These are phyloP conservation scores for Aspergillus terreus DNA, from an alignment of 2,329 filamentous ascomycete species.

Conservation along the genomic window DNA sequence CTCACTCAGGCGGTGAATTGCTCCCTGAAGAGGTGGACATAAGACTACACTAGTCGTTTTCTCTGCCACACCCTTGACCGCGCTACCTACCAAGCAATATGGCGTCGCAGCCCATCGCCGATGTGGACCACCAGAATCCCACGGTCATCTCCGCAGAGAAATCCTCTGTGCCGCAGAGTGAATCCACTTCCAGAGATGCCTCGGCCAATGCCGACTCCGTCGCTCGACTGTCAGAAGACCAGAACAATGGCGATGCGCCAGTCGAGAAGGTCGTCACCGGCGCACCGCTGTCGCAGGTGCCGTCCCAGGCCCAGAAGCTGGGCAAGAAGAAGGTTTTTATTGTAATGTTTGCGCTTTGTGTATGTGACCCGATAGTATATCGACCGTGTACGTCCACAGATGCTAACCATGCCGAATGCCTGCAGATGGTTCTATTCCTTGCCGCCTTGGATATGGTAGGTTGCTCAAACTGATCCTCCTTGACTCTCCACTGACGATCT, in stretches of 20 bases:
- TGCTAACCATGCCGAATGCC: neutral
- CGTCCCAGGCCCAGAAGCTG: slow-evolving; percentile 37
- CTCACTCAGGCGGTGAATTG: neutral
- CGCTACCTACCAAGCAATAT: neutral
- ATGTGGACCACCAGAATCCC: neutral
- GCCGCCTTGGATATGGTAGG: slow-evolving; percentile 57
- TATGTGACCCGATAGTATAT: slow-evolving; percentile 17
- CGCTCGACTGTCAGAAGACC: neutral
- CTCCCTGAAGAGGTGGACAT: no score
- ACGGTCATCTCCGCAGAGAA: neutral
- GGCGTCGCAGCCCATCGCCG: neutral
- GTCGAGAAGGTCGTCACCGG: slow-evolving; percentile 17
- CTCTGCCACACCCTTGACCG: neutral
- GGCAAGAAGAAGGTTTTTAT: slow-evolving; percentile 38
- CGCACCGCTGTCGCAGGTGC: slow-evolving; percentile 26
- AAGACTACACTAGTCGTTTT: neutral
- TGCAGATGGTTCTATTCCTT: slow-evolving; percentile 54
- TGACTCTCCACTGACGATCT: slow-evolving; percentile 6
- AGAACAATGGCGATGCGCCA: slow-evolving; percentile 10
- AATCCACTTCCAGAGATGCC: neutral
- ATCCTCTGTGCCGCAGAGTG: neutral
- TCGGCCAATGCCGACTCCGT: slow-evolving; percentile 9
- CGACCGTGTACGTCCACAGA: neutral
- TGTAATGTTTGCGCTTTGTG: slow-evolving; percentile 41
- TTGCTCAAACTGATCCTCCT: neutral